Evolutionary conservation across 2,329 filamentous ascomycete species (phyloP), one percentile per base, ranked within the genome.

Genomic region (Sclerotinia subarctica): DNA sequence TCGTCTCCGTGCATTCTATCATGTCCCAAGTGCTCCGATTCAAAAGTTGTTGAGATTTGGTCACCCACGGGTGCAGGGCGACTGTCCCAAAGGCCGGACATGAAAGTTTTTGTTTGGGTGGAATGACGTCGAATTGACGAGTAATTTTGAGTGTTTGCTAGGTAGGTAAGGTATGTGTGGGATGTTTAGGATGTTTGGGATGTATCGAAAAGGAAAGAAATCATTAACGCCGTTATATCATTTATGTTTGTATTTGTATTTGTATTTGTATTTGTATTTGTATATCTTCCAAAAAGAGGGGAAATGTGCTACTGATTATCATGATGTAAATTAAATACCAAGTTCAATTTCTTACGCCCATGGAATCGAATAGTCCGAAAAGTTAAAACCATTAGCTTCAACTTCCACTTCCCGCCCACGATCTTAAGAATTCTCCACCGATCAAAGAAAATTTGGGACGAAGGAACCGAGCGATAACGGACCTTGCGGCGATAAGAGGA

Each of bases 1-100:
- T 72, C 69, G 68, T 76, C 72, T 69, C 73, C 72, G 53, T 75
- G 71, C 70, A 75, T 70, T 72, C 70, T 74, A 64, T 76, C 73
- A 74, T 77, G 73, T 38, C 70, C 69, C 62, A 71, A 71, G 47
- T 46, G 65, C 53, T 70, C 57, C 24, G 35, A 24, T 42, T 66
- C 68, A 63, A 70, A 72, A 63, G 51, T 67, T 62, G 74, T 73
- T 72, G 74, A 68, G 57, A 72, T 59, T 49, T 71, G 70, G 49
- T 68, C 64, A 52, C 72, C 64, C 49, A 26, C 46, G 7, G 71
- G 60, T 63, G 66, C 65, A 44, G 71, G 52, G 49, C 70, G 53
- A 63, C 66, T 70, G 54, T 71, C 69, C 75, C 75, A 76, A 59
- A 62, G 66, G 47, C 51, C 54, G 35, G 74, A 68, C 74, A 76